A percentile compares a stretch with the other conserved stretches of the same genome.
Evolutionary conservation across 78 protist species (phyloP).

Genomic region (Isochrysis galbana): DNA sequence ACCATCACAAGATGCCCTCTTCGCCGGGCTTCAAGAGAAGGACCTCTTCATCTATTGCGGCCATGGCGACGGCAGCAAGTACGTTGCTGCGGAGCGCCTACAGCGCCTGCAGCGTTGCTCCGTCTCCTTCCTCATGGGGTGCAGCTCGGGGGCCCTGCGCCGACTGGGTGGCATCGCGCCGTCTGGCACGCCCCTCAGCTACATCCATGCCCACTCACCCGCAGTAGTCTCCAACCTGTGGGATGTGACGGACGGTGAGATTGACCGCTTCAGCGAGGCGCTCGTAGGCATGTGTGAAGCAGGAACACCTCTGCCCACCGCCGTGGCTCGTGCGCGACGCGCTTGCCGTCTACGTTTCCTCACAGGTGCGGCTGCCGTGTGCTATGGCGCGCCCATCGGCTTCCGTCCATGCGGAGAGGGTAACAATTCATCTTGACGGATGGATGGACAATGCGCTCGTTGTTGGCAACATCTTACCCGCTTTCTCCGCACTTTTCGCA

Average conservation of each 20-base stretch:
- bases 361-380: conserved; percentile 51
- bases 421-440: not conserved
- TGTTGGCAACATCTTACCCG: too few species aligned
- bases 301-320: not conserved
- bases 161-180: conserved; percentile 69
- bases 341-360: conserved; percentile 22
- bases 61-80: conserved; percentile 76
- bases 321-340: conserved; percentile 14
- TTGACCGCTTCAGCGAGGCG: conserved; percentile 40
- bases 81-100: conserved; percentile 38
- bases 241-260: conserved; percentile 78
- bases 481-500: too few species aligned
- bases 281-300: not conserved
- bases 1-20: conserved; percentile 38
- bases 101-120: conserved; percentile 50
- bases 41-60: conserved; percentile 73
- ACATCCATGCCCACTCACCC: conserved; percentile 57
- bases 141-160: conserved; percentile 56
- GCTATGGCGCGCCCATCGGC: conserved; percentile 38
- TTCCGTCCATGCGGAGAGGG: not conserved
- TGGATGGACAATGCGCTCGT: not conserved
- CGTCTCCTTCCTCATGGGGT: conserved; percentile 68
- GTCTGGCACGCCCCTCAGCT: conserved; percentile 50
- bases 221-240: conserved; percentile 69
- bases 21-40: conserved; percentile 30